These are phyloP conservation scores for Cystofilobasidium capitatum DNA, from an alignment of 768 basidiomycete genomes.

Conservation along the genomic window DNA sequence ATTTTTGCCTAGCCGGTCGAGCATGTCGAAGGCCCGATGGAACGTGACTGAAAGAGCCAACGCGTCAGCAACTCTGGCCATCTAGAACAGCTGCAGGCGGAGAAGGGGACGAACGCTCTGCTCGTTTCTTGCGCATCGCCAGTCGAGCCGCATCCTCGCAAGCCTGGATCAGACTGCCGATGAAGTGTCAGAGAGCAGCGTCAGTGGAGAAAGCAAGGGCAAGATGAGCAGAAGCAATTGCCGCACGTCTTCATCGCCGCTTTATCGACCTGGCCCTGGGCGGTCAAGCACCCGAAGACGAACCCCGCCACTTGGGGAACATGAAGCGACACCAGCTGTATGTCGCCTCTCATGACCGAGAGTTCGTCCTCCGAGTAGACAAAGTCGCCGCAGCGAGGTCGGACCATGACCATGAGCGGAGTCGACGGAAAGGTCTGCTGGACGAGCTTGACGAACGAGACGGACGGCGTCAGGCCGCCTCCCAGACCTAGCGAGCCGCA, in stretches of 20 bases:
- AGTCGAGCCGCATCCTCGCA: too few relatives aligned
- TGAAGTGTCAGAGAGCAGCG: too few relatives aligned
- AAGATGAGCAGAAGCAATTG: too few relatives aligned
- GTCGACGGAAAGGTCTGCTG: background rate
- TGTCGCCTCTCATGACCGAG: slow-evolving; percentile 63
- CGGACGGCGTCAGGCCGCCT: slow-evolving; percentile 76
- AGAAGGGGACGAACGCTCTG: background rate
- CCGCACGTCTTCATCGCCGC: slow-evolving; percentile 51
- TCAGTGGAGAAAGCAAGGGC: slow-evolving; percentile 13
- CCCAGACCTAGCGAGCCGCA: slow-evolving; percentile 61
- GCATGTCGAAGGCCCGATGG: slow-evolving; percentile 72
- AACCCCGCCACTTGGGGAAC: slow-evolving; percentile 47
- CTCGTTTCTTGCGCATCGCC: background rate
- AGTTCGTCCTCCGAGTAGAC: slow-evolving; percentile 59
- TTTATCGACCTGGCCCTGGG: slow-evolving; percentile 45
- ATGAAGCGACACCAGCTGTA: slow-evolving; percentile 51
- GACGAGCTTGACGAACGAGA: slow-evolving; percentile 52
- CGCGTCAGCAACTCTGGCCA: background rate
- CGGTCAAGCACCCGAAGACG: slow-evolving; percentile 28
- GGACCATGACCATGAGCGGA: slow-evolving; percentile 55
- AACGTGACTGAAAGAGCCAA: slow-evolving; percentile 52
- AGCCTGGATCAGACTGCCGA: too few relatives aligned
- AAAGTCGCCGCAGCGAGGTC: slow-evolving; percentile 71
- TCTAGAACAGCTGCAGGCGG: background rate
- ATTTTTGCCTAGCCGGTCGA: slow-evolving; percentile 40